A percentile compares a stretch with the other conserved stretches of the same genome.
Evolutionary conservation across 345 rosid genomes (phyloP).

Genomic region (Capsella bursapastoris): DNA sequence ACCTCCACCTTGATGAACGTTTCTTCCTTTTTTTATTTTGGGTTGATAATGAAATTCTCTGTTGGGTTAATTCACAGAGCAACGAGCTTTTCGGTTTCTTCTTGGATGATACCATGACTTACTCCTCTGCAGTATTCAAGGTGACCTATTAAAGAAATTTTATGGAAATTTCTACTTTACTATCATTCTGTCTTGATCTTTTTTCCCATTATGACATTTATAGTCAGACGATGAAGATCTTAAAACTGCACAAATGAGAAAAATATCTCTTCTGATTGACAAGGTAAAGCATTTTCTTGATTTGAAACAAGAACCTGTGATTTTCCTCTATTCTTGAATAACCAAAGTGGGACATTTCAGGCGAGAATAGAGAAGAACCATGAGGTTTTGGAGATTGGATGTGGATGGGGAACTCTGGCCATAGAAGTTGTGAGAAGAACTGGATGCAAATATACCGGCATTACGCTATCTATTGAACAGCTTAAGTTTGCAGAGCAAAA

Average conservation of each 20-base stretch:
- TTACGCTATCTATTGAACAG: conserved; percentile 80
- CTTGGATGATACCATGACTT: conserved; percentile 90
- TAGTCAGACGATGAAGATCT: conserved; percentile 73
- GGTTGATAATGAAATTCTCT: not conserved
- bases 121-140: conserved; percentile 87
- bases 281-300: conserved; percentile 51
- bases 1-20: not conserved
- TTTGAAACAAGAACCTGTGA: not conserved
- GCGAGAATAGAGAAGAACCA: conserved; percentile 63
- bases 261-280: conserved; percentile 68
- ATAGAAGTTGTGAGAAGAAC: conserved; percentile 84
- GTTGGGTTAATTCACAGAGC: conserved; percentile 53
- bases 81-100: conserved; percentile 78
- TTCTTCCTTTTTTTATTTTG: not conserved
- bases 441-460: conserved; percentile 87
- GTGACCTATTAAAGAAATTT: conserved; percentile 40
- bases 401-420: conserved; percentile 95
- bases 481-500: conserved; percentile 68
- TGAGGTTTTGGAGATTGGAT: conserved; percentile 86
- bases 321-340: conserved; percentile 2
- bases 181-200: conserved; percentile 8
- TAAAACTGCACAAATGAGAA: conserved; percentile 75
- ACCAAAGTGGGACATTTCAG: conserved; percentile 38
- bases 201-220: not conserved
- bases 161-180: not conserved